Percentiles rank a stretch among this genome's conserved stretches.
Evolutionary conservation across 176 grass and related monocot species (phyloP).

Genomic region (Puccinellia tenuiflora): DNA sequence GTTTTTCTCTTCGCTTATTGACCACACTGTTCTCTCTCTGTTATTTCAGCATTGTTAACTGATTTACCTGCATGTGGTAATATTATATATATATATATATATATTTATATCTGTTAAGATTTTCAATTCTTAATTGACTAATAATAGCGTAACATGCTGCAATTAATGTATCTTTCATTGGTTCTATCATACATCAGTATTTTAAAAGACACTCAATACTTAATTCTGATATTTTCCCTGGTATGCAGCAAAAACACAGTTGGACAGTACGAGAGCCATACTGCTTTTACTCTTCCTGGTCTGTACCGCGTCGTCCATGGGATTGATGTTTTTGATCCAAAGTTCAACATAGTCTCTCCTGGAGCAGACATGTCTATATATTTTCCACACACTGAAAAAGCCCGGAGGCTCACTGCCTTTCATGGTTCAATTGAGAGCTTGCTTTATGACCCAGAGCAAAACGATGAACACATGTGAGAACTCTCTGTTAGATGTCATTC

Average conservation of each 20-base stretch:
- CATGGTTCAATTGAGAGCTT: constrained; percentile 78
- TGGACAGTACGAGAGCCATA: constrained; percentile 94
- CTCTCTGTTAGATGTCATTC: not conserved
- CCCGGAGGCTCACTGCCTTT: constrained; percentile 74
- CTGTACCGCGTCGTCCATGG: constrained; percentile 86
- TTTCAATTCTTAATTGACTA: not conserved
- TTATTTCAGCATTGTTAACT: not conserved
- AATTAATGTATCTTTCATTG: constrained; percentile 2
- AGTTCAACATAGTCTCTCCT: constrained; percentile 96
- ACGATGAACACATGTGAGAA: constrained; percentile 84
- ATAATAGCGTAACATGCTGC: not conserved
- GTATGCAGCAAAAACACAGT: constrained; percentile 87
- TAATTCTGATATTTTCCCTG: not conserved
- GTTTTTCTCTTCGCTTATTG: constrained; percentile 40
- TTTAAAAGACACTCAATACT: not conserved
- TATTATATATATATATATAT: not conserved
- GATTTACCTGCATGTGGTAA: not conserved
- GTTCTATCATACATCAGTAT: not conserved
- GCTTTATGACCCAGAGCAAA: constrained; percentile 79
- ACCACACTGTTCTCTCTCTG: not conserved
- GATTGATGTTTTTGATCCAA: constrained; percentile 96
- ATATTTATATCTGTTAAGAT: not conserved
- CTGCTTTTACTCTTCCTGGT: constrained; percentile 77
- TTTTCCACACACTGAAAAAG: constrained; percentile 73
- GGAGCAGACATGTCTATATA: constrained; percentile 94